A percentile compares a stretch with the other conserved stretches of the same genome.
Conservation (phyloP, 768 basidiomycete species). For the Lentinula boryana region DNA sequence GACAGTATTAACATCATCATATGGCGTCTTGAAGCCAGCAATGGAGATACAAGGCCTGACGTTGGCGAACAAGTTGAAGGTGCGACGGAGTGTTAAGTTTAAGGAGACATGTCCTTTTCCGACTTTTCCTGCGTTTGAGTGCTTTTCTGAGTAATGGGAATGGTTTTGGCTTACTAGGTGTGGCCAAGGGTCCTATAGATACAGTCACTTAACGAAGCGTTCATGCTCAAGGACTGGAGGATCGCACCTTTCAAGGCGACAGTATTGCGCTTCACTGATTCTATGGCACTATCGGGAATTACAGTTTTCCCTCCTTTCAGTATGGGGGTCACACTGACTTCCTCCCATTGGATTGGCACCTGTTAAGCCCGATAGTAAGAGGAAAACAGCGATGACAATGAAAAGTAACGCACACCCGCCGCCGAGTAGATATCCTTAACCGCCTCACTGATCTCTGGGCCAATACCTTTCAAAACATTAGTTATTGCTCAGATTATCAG, state of each 20-base stretch:
- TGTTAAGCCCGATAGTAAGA: constrained; percentile 22
- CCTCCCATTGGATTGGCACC: constrained; percentile 99
- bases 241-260: constrained; percentile 89
- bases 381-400: background rate
- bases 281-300: constrained; percentile 89
- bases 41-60: constrained; percentile 96
- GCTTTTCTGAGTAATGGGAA: background rate
- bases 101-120: constrained; percentile 99
- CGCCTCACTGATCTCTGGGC: constrained; percentile 96
- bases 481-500: background rate
- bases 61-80: constrained; percentile 98
- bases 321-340: constrained; percentile 93
- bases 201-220: background rate
- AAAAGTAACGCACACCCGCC: constrained; percentile 54
- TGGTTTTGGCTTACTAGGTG: constrained; percentile 68
- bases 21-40: constrained; percentile 95
- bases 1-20: constrained; percentile 97
- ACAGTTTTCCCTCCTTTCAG: constrained; percentile 94
- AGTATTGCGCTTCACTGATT: constrained; percentile 92
- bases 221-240: background rate
- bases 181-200: constrained; percentile 80
- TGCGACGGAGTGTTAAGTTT: constrained; percentile 93
- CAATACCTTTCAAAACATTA: constrained; percentile 65
- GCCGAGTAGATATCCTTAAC: constrained; percentile 90
- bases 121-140: constrained; percentile 42